phyloP scores from a whole-genome alignment of 2,329 filamentous ascomycete species.

The Verticillium klebahnii region DNA sequence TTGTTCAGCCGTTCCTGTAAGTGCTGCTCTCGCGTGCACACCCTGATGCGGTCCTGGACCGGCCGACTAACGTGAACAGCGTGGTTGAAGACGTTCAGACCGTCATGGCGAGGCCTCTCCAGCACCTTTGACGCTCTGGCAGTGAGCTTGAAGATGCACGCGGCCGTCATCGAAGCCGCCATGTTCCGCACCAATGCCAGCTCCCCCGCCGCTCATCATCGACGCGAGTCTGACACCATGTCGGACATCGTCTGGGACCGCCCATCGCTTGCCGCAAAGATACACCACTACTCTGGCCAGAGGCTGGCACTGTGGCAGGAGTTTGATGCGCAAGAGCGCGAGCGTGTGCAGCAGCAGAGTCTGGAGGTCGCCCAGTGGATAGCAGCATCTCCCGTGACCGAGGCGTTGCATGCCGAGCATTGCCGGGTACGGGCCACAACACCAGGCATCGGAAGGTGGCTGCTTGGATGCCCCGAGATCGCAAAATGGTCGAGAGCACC shows the following conservation, averaged over 20 bases:
- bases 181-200: background rate
- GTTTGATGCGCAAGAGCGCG: background rate
- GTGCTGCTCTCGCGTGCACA: background rate
- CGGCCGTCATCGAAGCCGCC: background rate
- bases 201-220: background rate
- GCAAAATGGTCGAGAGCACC: background rate
- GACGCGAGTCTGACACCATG: background rate
- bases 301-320: background rate
- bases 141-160: background rate
- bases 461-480: background rate
- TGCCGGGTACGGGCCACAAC: background rate
- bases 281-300: background rate
- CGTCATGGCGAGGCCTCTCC: background rate
- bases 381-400: background rate
- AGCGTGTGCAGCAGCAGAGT: background rate
- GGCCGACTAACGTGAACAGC: background rate
- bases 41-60: background rate
- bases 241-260: background rate
- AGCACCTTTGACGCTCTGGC: background rate
- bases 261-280: background rate
- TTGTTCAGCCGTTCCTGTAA: constrained; percentile 7
- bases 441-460: background rate
- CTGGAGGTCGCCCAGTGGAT: background rate
- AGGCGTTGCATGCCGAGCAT: background rate
- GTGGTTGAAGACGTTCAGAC: constrained; percentile 1